phyloP scores from a whole-genome alignment of 352 stramenopile species.

The Hyaloperonospora brassicae region DNA sequence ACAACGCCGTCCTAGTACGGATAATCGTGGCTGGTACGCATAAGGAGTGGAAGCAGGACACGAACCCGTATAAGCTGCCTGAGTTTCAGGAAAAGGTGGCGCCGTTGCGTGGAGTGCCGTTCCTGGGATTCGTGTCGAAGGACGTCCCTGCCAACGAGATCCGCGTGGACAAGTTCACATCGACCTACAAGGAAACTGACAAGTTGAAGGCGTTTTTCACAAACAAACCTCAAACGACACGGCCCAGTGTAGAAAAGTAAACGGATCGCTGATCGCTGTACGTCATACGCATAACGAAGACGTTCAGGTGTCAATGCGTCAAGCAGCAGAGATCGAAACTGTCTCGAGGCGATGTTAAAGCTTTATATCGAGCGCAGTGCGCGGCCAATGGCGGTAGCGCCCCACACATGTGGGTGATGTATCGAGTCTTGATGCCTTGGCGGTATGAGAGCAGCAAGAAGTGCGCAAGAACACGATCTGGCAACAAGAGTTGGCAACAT shows the following conservation, averaged over 20 bases:
- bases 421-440: no score
- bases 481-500: no score
- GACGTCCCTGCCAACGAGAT: slow-evolving; percentile 41
- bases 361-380: no score
- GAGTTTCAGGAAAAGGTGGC: slow-evolving; percentile 56
- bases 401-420: no score
- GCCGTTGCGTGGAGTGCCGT: slow-evolving; percentile 51
- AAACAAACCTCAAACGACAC: slow-evolving; percentile 28
- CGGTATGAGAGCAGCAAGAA: no score
- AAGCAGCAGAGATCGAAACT: no score
- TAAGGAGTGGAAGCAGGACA: slow-evolving; percentile 73
- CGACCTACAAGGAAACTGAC: slow-evolving; percentile 44
- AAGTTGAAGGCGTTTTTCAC: slow-evolving; percentile 43
- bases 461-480: no score
- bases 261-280: not conserved
- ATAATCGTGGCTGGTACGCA: slow-evolving; percentile 48
- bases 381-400: no score
- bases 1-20: slow-evolving; percentile 48
- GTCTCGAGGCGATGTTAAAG: no score
- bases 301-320: no score
- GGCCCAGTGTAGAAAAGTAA: slow-evolving; percentile 11
- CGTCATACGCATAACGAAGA: not conserved
- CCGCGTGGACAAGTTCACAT: slow-evolving; percentile 45
- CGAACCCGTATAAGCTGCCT: slow-evolving; percentile 62
- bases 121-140: slow-evolving; percentile 53